Evolutionary conservation across 164 flowering plant species (phyloP).

Genomic region (Liriodendron chinense): DNA sequence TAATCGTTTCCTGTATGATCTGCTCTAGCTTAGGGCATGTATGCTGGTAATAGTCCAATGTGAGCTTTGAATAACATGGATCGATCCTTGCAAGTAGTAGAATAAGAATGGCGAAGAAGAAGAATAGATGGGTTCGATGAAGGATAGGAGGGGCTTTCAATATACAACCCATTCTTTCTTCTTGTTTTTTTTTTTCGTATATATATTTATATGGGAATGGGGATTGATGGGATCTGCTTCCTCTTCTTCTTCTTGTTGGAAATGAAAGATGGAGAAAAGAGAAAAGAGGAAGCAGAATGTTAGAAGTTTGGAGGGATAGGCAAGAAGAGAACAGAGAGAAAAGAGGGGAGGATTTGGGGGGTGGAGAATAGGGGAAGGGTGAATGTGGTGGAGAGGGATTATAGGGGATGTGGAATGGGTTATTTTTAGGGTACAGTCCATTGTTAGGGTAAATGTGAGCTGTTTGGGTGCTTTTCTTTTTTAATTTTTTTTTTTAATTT

Average conservation of each 20-base stretch:
- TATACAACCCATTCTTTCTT: too few relatives aligned
- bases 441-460: too few relatives aligned
- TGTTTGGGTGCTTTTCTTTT: too few relatives aligned
- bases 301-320: too few relatives aligned
- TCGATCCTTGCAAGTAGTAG: too few relatives aligned
- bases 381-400: slow-evolving; percentile 22
- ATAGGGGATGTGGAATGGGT: slow-evolving; percentile 7
- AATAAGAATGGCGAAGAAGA: too few relatives aligned
- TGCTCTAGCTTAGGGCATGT: slow-evolving; percentile 43
- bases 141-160: too few relatives aligned
- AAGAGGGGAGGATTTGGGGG: neutral
- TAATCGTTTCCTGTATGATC: slow-evolving; percentile 35
- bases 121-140: too few relatives aligned
- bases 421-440: too few relatives aligned
- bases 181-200: too few relatives aligned
- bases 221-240: neutral
- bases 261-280: neutral
- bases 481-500: too few relatives aligned
- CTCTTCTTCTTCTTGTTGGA: neutral
- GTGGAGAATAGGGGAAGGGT: slow-evolving; percentile 1
- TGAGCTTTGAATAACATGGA: slow-evolving; percentile 20
- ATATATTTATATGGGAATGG: too few relatives aligned
- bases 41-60: slow-evolving; percentile 40
- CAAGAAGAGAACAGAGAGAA: neutral
- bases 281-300: slow-evolving; percentile 2